Conservation (phyloP, 1,139 yeast genomes). For the Diutina sp. region DNA sequence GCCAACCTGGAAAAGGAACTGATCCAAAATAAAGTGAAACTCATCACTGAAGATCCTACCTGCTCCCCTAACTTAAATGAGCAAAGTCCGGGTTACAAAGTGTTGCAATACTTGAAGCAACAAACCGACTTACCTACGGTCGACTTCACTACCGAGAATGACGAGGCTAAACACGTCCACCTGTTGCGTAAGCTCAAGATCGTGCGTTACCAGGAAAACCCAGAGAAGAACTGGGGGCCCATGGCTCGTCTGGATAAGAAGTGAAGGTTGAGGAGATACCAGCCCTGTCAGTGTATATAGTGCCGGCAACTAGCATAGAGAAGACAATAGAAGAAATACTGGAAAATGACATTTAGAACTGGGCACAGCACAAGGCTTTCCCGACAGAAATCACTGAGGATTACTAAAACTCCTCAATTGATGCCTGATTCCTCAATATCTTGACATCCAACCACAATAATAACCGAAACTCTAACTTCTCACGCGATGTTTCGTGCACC, state of each 20-base stretch:
- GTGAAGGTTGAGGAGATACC: no score
- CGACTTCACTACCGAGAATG: conserved; percentile 36
- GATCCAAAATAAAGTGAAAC: conserved; percentile 11
- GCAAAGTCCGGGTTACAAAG: conserved; percentile 47
- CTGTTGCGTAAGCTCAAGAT: conserved; percentile 62
- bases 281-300: neutral
- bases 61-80: conserved; percentile 24
- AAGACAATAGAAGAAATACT: no score
- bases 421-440: neutral
- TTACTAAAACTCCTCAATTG: no score
- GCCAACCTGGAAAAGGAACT: conserved; percentile 7
- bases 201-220: conserved; percentile 83
- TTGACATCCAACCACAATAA: neutral
- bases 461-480: neutral
- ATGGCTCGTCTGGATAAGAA: conserved; percentile 41
- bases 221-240: conserved; percentile 95
- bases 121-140: conserved; percentile 22
- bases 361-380: no score
- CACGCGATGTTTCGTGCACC: neutral
- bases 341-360: no score
- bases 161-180: conserved; percentile 41
- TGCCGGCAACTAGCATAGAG: neutral
- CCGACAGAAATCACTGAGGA: no score
- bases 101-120: conserved; percentile 23
- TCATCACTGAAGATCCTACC: conserved; percentile 14